These are phyloP conservation scores for Euptelea pleiosperma DNA, from an alignment of 164 flowering plant species.

Conservation along the genomic window DNA sequence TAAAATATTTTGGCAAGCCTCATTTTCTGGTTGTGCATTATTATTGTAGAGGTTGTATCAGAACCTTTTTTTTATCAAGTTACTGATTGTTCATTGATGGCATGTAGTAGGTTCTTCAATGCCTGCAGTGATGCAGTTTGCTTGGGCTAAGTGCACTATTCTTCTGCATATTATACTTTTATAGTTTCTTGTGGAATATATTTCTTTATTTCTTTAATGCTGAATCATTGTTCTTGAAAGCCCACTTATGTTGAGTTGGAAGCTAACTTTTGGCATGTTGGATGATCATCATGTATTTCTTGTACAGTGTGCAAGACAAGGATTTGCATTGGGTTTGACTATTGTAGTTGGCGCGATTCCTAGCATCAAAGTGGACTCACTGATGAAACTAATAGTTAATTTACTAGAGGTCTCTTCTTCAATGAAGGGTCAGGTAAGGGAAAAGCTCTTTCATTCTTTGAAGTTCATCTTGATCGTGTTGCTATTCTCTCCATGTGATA, in stretches of 20 bases:
- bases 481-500: neutral
- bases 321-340: constrained; percentile 85
- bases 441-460: neutral
- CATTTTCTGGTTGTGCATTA: no score
- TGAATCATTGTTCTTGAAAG: neutral
- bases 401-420: constrained; percentile 83
- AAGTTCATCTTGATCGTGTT: neutral
- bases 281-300: constrained; percentile 12
- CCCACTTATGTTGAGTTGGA: neutral
- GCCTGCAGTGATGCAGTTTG: neutral
- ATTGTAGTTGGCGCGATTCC: constrained; percentile 41
- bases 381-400: constrained; percentile 65
- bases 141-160: neutral
- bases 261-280: constrained; percentile 13
- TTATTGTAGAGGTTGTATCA: no score
- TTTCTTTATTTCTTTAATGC: neutral
- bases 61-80: no score
- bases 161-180: neutral
- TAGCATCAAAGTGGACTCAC: constrained; percentile 50
- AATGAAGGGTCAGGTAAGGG: constrained; percentile 89
- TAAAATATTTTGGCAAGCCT: no score
- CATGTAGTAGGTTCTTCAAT: neutral
- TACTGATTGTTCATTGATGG: no score
- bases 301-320: constrained; percentile 96
- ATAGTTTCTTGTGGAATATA: neutral